These are phyloP conservation scores for Phialophora macrospora DNA, from an alignment of 2,329 filamentous ascomycete genomes.

Conservation along the genomic window DNA sequence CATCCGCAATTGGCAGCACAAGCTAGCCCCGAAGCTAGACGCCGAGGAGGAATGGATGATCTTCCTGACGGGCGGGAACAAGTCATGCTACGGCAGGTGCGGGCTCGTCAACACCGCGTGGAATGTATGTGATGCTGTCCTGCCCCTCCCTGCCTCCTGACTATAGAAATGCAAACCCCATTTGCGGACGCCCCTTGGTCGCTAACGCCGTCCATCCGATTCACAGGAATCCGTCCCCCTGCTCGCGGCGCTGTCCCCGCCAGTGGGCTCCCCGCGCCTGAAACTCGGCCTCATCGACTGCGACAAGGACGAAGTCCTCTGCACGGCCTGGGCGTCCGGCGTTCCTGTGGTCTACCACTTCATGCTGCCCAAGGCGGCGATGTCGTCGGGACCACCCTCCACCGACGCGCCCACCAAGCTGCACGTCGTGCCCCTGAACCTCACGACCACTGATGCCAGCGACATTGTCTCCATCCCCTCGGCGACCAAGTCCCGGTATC, in stretches of 20 bases:
- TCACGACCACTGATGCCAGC: slow-evolving; percentile 60
- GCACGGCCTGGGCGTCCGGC: slow-evolving; percentile 63
- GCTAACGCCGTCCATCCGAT: no score
- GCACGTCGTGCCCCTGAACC: slow-evolving; percentile 61
- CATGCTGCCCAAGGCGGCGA: slow-evolving; percentile 54
- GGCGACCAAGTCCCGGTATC: slow-evolving; percentile 47
- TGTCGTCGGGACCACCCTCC: not conserved
- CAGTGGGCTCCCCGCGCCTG: slow-evolving; percentile 58
- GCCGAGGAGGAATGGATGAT: slow-evolving; percentile 62
- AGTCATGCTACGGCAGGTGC: slow-evolving; percentile 67
- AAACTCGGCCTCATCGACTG: slow-evolving; percentile 64
- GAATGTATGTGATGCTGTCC: slow-evolving; percentile 47
- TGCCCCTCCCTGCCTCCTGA: not conserved
- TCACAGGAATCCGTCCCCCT: slow-evolving; percentile 58
- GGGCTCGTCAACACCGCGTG: slow-evolving; percentile 58
- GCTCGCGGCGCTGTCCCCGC: slow-evolving; percentile 47
- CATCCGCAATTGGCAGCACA: slow-evolving; percentile 61
- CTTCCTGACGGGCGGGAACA: slow-evolving; percentile 67
- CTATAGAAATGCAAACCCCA: no score
- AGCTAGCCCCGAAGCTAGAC: slow-evolving; percentile 52
- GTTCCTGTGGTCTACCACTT: slow-evolving; percentile 64
- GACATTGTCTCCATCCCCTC: slow-evolving; percentile 63
- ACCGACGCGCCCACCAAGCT: slow-evolving; percentile 57
- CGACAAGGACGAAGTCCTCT: slow-evolving; percentile 63
- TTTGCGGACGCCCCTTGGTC: no score